Evolutionary conservation across 257 asterid species (phyloP).

Genomic region (Salvia hispanica): DNA sequence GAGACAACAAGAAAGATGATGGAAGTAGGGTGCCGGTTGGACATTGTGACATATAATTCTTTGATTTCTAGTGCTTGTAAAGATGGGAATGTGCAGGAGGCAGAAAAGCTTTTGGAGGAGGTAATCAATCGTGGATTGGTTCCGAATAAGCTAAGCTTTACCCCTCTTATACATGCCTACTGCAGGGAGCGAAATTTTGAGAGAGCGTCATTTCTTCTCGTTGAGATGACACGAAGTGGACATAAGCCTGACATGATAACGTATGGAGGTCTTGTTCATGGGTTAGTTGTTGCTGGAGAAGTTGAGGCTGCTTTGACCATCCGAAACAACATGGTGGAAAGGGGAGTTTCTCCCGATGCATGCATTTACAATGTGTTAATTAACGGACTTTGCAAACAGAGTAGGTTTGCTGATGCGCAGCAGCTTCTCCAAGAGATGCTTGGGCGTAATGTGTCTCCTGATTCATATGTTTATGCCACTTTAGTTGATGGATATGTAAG

Average conservation of each 20-base stretch:
- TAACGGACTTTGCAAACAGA: conserved; percentile 71
- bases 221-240: conserved; percentile 71
- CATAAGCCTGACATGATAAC: conserved; percentile 74
- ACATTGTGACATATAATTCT: conserved; percentile 73
- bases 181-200: conserved; percentile 69
- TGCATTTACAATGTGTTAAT: conserved; percentile 81
- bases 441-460: conserved; percentile 57
- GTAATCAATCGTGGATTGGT: conserved; percentile 44
- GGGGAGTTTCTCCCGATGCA: conserved; percentile 69
- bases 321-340: conserved; percentile 68
- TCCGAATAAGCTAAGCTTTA: conserved; percentile 66
- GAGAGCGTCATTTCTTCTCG: conserved; percentile 62
- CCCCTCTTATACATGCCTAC: conserved; percentile 71
- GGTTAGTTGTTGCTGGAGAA: conserved; percentile 73
- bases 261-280: conserved; percentile 76
- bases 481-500: conserved; percentile 78
- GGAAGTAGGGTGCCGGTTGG: conserved; percentile 55
- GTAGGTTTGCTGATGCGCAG: conserved; percentile 58
- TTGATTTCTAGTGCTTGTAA: conserved; percentile 66
- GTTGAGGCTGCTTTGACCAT: conserved; percentile 70
- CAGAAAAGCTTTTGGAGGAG: conserved; percentile 63
- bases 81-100: conserved; percentile 67
- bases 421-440: conserved; percentile 77
- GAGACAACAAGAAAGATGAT: conserved; percentile 54
- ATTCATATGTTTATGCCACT: conserved; percentile 72